phyloP scores from a whole-genome alignment of 2,329 filamentous ascomycete genomes.

The Cladosporium sp. region DNA sequence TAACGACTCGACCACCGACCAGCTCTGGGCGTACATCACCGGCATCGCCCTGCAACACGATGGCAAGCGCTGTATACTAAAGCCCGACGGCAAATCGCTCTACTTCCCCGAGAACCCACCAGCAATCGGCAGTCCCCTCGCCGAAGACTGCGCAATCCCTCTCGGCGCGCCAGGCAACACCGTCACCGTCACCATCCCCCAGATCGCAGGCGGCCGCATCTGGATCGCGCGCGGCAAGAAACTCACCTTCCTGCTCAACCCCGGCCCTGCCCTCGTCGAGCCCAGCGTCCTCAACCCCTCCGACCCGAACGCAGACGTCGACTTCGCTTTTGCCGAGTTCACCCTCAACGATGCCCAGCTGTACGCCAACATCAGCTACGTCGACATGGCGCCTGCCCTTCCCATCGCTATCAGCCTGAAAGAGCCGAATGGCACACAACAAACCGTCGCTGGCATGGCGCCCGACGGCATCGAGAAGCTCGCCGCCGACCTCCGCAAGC shows the following conservation, averaged over 20 bases:
- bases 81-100: slow-evolving; percentile 37
- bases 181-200: slow-evolving; percentile 35
- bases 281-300: slow-evolving; percentile 38
- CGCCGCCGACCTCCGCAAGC: slow-evolving; percentile 55
- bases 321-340: slow-evolving; percentile 51
- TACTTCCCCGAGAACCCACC: slow-evolving; percentile 37
- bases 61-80: slow-evolving; percentile 36
- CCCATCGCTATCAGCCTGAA: slow-evolving; percentile 43
- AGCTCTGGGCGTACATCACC: slow-evolving; percentile 39
- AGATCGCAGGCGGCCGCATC: slow-evolving; percentile 42
- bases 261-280: slow-evolving; percentile 38
- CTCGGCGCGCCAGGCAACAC: slow-evolving; percentile 37
- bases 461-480: slow-evolving; percentile 59
- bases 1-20: slow-evolving; percentile 36
- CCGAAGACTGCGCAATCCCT: slow-evolving; percentile 40
- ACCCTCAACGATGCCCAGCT: slow-evolving; percentile 50
- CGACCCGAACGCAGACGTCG: slow-evolving; percentile 48
- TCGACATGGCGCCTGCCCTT: slow-evolving; percentile 41
- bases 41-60: slow-evolving; percentile 39
- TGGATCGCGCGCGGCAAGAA: slow-evolving; percentile 37
- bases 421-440: slow-evolving; percentile 40
- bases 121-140: slow-evolving; percentile 34
- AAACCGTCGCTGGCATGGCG: slow-evolving; percentile 61
- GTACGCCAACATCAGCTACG: slow-evolving; percentile 48
- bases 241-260: slow-evolving; percentile 40